phyloP scores from a whole-genome alignment of 352 stramenopile species.

The Pythium myriotylum region DNA sequence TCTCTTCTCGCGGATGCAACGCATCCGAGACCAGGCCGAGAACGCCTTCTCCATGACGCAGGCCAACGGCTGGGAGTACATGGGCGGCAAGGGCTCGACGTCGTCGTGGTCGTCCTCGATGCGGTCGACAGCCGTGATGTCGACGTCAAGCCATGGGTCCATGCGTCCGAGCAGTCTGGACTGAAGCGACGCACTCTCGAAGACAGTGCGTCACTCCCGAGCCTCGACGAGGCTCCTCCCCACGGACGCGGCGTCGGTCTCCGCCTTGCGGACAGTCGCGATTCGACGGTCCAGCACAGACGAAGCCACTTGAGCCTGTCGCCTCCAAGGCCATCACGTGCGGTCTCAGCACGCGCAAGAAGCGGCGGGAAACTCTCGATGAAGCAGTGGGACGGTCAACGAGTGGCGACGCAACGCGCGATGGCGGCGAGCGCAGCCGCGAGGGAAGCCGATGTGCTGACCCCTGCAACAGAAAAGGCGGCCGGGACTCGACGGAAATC shows the following conservation, averaged over 20 bases:
- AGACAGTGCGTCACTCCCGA: background rate
- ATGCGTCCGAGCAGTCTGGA: conserved; percentile 13
- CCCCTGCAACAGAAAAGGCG: background rate
- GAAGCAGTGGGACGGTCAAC: conserved; percentile 1
- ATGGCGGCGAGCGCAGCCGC: background rate
- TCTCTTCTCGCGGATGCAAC: conserved; percentile 28
- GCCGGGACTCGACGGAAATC: too few relatives aligned
- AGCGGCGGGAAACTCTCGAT: too few relatives aligned
- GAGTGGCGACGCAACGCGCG: conserved; percentile 3
- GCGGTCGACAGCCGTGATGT: conserved; percentile 18
- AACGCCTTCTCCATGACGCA: conserved; percentile 25
- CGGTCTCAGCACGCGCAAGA: too few relatives aligned
- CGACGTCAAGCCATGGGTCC: conserved; percentile 18
- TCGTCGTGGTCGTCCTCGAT: conserved; percentile 17
- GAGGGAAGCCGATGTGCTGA: background rate
- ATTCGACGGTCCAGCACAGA: background rate
- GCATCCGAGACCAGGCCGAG: conserved; percentile 24
- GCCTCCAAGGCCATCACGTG: too few relatives aligned
- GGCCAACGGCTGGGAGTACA: conserved; percentile 24
- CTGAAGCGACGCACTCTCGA: background rate
- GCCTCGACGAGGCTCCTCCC: background rate
- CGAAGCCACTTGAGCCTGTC: too few relatives aligned
- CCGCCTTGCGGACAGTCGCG: background rate
- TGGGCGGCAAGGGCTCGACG: conserved; percentile 16
- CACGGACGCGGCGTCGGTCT: too few relatives aligned